A percentile compares a stretch with the other conserved stretches of the same genome.
Evolutionary conservation across 768 basidiomycete genomes (phyloP).

Genomic region (Leccinum broughii): DNA sequence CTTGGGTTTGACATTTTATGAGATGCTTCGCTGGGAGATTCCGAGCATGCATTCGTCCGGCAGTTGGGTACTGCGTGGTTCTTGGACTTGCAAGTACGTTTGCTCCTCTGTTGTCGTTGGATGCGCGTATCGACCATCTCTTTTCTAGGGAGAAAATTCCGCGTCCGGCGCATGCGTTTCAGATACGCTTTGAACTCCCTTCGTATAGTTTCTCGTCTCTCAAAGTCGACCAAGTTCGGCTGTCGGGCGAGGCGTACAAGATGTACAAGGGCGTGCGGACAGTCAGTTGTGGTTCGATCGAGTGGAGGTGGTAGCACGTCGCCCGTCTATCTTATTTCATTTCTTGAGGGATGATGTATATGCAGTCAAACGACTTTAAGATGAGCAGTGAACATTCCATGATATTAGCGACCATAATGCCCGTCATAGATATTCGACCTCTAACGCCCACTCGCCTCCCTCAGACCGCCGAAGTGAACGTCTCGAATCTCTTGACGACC

Average conservation of each 20-base stretch:
- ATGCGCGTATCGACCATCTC: not conserved
- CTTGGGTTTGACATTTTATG: not conserved
- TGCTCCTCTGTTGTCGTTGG: not conserved
- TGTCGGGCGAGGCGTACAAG: constrained; percentile 81
- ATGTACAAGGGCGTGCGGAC: constrained; percentile 90
- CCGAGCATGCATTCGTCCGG: constrained; percentile 64
- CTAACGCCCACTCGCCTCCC: not conserved
- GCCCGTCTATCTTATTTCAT: not conserved
- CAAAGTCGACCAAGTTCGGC: constrained; percentile 82
- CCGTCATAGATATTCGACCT: constrained; percentile 8
- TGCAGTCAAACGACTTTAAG: constrained; percentile 12
- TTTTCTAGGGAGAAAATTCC: constrained; percentile 40
- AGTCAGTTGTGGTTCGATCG: constrained; percentile 34
- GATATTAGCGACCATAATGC: constrained; percentile 4
- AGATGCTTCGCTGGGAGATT: constrained; percentile 83
- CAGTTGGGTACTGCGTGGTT: constrained; percentile 72
- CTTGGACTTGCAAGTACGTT: constrained; percentile 66
- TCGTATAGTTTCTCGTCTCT: constrained; percentile 74
- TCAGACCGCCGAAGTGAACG: constrained; percentile 21
- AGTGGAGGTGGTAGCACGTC: constrained; percentile 34
- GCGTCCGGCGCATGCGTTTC: constrained; percentile 74
- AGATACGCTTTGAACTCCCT: constrained; percentile 69
- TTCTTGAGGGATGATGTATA: constrained; percentile 5
- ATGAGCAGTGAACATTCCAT: constrained; percentile 23
- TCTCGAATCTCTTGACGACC: constrained; percentile 40